Evolutionary conservation across 495 filamentous ascomycete genomes (phyloP).

Genomic region (Achaetomiella virescens): DNA sequence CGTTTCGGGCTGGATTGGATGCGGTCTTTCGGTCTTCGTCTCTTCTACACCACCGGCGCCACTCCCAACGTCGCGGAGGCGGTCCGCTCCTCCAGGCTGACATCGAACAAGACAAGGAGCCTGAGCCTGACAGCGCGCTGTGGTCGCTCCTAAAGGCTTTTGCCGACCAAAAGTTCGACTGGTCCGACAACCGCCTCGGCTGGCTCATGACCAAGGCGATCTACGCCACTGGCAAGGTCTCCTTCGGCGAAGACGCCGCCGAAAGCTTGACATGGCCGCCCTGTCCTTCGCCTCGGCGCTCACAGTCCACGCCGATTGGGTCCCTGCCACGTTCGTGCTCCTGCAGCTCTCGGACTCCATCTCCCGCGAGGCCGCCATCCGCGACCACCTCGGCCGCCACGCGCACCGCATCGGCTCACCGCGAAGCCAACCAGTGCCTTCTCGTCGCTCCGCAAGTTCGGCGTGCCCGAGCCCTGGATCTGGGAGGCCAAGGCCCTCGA

Average conservation of each 20-base stretch:
- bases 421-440: constrained; percentile 14
- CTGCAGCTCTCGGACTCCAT: constrained; percentile 63
- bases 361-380: constrained; percentile 59
- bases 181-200: constrained; percentile 64
- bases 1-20: constrained; percentile 86
- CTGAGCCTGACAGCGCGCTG: constrained; percentile 67
- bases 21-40: constrained; percentile 81
- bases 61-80: constrained; percentile 60
- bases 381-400: constrained; percentile 63
- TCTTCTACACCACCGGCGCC: constrained; percentile 65
- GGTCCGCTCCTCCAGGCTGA: constrained; percentile 59
- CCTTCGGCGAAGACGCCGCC: constrained; percentile 35
- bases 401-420: constrained; percentile 44
- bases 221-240: constrained; percentile 40
- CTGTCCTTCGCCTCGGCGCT: constrained; percentile 68
- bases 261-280: constrained; percentile 61
- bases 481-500: constrained; percentile 82
- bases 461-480: constrained; percentile 70
- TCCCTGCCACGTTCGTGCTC: constrained; percentile 65
- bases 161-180: constrained; percentile 55
- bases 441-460: constrained; percentile 42
- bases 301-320: constrained; percentile 59
- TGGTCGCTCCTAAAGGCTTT: constrained; percentile 82
- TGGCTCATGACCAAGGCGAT: constrained; percentile 70
- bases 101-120: constrained; percentile 55